These are phyloP conservation scores for Saccharomycodes ludwigii DNA, from an alignment of 805 yeast species.

Conservation along the genomic window DNA sequence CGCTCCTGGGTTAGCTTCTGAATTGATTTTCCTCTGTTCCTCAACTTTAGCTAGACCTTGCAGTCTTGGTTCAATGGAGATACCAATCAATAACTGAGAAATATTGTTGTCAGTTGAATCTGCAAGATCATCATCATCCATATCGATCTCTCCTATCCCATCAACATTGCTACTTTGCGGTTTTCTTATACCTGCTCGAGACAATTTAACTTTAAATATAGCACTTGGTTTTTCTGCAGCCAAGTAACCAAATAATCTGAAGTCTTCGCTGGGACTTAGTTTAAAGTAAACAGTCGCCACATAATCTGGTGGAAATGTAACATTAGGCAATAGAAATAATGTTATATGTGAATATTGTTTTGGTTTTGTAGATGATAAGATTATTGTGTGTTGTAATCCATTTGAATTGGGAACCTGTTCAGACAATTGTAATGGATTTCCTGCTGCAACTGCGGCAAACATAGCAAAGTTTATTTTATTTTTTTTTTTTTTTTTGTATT, in stretches of 20 bases:
- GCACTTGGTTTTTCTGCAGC: slow-evolving; percentile 73
- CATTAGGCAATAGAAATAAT: slow-evolving; percentile 74
- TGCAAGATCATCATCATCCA: slow-evolving; percentile 36
- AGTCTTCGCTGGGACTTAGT: slow-evolving; percentile 45
- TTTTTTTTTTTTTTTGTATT: not conserved
- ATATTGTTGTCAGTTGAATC: slow-evolving; percentile 20
- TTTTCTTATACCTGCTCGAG: slow-evolving; percentile 17
- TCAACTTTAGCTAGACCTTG: slow-evolving; percentile 51
- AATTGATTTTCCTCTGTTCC: slow-evolving; percentile 22
- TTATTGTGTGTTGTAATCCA: slow-evolving; percentile 25
- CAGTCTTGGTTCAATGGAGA: slow-evolving; percentile 73
- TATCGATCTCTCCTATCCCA: slow-evolving; percentile 44
- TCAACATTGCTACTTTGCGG: slow-evolving; percentile 12
- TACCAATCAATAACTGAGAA: slow-evolving; percentile 48
- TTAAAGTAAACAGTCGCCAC: slow-evolving; percentile 87
- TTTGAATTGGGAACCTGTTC: slow-evolving; percentile 26
- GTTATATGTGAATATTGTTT: slow-evolving; percentile 55
- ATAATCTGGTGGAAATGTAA: slow-evolving; percentile 53
- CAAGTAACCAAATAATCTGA: slow-evolving; percentile 54
- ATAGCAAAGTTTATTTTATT: slow-evolving; percentile 7
- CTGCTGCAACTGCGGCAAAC: slow-evolving; percentile 29
- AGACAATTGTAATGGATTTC: slow-evolving; percentile 25
- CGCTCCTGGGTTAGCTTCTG: slow-evolving; percentile 15
- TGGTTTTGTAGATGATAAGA: slow-evolving; percentile 23
- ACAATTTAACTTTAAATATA: slow-evolving; percentile 61